Percentiles rank a stretch among this genome's conserved stretches.
Conservation (phyloP, 345 rosid species). For the Pugionium cornutum region DNA sequence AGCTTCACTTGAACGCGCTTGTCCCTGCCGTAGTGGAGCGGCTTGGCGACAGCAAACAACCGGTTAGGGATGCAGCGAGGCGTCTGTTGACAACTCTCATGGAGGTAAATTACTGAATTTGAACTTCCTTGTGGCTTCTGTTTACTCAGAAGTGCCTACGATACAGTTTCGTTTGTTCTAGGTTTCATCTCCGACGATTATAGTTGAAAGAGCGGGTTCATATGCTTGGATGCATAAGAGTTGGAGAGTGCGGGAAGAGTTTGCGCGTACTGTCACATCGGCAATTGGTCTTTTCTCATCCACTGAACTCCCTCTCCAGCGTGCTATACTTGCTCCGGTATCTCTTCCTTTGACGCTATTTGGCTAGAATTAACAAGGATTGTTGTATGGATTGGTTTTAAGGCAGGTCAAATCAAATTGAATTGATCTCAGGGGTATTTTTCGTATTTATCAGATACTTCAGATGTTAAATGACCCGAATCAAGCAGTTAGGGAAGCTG, state of each 20-base stretch:
- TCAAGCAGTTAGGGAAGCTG: conserved; percentile 89
- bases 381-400: conserved; percentile 7
- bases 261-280: conserved; percentile 90
- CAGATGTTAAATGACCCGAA: conserved; percentile 91
- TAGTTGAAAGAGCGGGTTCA: conserved; percentile 97
- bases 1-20: conserved; percentile 90
- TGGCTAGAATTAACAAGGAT: neutral
- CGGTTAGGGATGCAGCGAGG: conserved; percentile 94
- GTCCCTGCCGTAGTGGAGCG: conserved; percentile 95
- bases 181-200: conserved; percentile 98
- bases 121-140: neutral
- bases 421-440: neutral
- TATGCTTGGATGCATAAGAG: conserved; percentile 94
- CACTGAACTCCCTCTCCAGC: conserved; percentile 95
- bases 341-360: conserved; percentile 28
- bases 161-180: conserved; percentile 31
- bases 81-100: conserved; percentile 92
- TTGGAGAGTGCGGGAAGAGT: conserved; percentile 98
- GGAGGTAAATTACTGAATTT: conserved; percentile 60
- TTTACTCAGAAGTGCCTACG: neutral
- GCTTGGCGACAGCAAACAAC: conserved; percentile 87
- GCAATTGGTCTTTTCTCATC: conserved; percentile 89
- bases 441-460: conserved; percentile 59
- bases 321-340: conserved; percentile 95
- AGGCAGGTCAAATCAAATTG: neutral